These are phyloP conservation scores for Clarireedia paspali DNA, from an alignment of 2,329 filamentous ascomycete genomes.

Conservation along the genomic window DNA sequence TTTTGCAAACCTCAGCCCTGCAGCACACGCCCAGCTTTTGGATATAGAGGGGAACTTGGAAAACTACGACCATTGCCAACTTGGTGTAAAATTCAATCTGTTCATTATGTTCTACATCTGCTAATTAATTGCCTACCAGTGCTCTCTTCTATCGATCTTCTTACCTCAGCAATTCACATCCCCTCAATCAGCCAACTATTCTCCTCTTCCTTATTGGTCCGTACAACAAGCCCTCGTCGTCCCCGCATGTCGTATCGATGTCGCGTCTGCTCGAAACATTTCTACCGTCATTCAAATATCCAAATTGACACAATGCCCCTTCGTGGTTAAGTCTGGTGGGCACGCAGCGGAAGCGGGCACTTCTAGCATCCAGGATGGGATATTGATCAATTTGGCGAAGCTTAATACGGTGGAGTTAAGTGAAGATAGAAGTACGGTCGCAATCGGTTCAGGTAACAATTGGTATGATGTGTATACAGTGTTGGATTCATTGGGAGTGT, in stretches of 20 bases:
- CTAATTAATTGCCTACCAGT: no score
- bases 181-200: no score
- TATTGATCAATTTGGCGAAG: conserved; percentile 39
- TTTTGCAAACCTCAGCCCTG: no score
- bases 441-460: conserved; percentile 30
- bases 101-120: no score
- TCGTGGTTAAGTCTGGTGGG: conserved; percentile 20
- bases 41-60: no score
- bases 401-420: conserved; percentile 21
- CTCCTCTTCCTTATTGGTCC: conserved; percentile 23
- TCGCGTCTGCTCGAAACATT: background rate
- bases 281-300: no score
- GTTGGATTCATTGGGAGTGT: conserved; percentile 28
- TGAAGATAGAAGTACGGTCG: conserved; percentile 23
- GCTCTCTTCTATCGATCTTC: no score
- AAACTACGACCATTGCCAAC: no score
- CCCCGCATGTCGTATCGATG: background rate
- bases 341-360: conserved; percentile 34
- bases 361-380: conserved; percentile 42
- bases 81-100: no score
- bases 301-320: conserved; percentile 6
- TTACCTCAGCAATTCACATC: no score
- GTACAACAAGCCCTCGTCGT: background rate
- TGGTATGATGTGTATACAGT: conserved; percentile 33
- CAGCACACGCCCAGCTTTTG: no score